A percentile compares a stretch with the other conserved stretches of the same genome.
Conservation (phyloP, 179 eudicot genomes). For the Heliamphora pulchella region DNA sequence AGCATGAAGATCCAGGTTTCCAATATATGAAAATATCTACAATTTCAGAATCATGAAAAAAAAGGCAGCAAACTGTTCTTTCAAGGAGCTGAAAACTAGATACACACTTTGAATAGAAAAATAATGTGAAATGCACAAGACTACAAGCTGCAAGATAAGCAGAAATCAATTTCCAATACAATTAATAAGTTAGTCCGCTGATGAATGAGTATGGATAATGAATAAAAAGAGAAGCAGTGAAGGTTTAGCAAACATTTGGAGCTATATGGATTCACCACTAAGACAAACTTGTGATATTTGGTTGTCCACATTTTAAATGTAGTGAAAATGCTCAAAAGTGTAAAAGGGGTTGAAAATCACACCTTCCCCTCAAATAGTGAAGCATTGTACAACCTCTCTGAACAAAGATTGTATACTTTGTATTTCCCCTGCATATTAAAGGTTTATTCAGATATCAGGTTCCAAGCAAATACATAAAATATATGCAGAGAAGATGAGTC, state of each 20-base stretch:
- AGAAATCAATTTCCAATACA: too few relatives aligned
- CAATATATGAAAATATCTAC: not conserved
- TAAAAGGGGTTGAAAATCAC: slow-evolving; percentile 13
- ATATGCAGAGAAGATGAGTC: not conserved
- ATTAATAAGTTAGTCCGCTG: too few relatives aligned
- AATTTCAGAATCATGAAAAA: not conserved
- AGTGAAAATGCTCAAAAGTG: slow-evolving; percentile 5
- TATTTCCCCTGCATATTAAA: slow-evolving; percentile 63
- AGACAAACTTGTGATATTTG: not conserved
- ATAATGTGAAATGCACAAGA: not conserved
- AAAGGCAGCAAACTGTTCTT: not conserved
- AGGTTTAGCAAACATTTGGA: not conserved
- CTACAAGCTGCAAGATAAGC: too few relatives aligned
- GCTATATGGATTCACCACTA: not conserved
- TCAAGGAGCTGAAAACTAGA: not conserved
- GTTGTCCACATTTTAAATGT: not conserved
- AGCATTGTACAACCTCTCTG: slow-evolving; percentile 90
- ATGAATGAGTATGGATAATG: not conserved
- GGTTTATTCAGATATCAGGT: not conserved
- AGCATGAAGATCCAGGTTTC: not conserved
- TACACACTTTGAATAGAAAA: not conserved
- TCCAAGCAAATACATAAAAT: not conserved
- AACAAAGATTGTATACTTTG: slow-evolving; percentile 96
- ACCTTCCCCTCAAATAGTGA: slow-evolving; percentile 95
- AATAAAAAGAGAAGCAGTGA: not conserved